phyloP scores from a whole-genome alignment of 179 eudicot species.

The Gypsophila paniculata region DNA sequence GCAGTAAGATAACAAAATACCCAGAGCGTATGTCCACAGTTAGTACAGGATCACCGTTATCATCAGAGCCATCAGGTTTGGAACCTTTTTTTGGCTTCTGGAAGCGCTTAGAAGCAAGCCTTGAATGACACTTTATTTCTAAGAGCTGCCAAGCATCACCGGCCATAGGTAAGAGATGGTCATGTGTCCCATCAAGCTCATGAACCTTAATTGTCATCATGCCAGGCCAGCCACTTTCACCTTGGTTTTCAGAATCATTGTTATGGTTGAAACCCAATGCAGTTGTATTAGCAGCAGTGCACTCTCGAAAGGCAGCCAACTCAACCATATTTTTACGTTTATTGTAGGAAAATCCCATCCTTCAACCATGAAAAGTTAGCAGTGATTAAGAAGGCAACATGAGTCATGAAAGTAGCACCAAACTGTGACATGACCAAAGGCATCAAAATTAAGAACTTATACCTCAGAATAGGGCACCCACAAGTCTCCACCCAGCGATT shows the following conservation, averaged over 20 bases:
- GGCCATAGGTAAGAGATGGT: conserved; percentile 95
- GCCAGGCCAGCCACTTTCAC: conserved; percentile 94
- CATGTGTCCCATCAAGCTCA: conserved; percentile 98
- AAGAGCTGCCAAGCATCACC: conserved; percentile 94
- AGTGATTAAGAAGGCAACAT: conserved; percentile 15
- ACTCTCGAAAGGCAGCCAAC: conserved; percentile 75
- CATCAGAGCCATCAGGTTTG: conserved; percentile 94
- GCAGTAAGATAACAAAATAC: conserved; percentile 36
- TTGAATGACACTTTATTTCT: conserved; percentile 93
- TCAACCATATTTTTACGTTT: conserved; percentile 88
- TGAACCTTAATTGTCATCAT: conserved; percentile 98
- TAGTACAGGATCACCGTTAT: conserved; percentile 64
- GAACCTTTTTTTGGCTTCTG: conserved; percentile 79
- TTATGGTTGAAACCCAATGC: conserved; percentile 37
- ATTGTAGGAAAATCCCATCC: conserved; percentile 96
- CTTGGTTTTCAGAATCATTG: conserved; percentile 59
- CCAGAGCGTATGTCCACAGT: conserved; percentile 63
- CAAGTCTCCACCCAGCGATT: conserved; percentile 96
- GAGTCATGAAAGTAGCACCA: background rate
- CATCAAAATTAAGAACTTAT: conserved; percentile 22
- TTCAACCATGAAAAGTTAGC: conserved; percentile 26
- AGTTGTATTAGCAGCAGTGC: conserved; percentile 59
- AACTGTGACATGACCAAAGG: background rate
- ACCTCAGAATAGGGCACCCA: conserved; percentile 94
- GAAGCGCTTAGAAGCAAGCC: conserved; percentile 83